phyloP scores from a whole-genome alignment of 768 basidiomycete genomes.

The Rossbeevera mucosa region DNA sequence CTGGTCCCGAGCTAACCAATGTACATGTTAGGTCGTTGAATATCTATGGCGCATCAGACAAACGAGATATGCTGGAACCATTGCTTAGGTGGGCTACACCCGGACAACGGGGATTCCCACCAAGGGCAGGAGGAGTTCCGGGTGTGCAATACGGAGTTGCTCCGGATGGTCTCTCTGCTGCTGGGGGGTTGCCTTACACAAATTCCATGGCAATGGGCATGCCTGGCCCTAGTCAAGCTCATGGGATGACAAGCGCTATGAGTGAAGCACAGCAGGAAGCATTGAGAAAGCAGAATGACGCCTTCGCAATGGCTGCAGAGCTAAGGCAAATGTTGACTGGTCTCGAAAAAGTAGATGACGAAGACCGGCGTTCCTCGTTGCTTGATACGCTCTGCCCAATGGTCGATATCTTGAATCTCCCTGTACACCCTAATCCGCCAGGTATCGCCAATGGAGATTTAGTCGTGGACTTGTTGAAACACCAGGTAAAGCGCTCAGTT shows the following conservation, averaged over 20 bases:
- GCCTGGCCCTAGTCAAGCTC: slow-evolving; percentile 17
- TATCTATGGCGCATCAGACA: slow-evolving; percentile 66
- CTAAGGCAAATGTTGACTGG: slow-evolving; percentile 58
- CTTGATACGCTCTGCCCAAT: slow-evolving; percentile 64
- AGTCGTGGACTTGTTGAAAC: slow-evolving; percentile 69
- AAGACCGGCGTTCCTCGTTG: slow-evolving; percentile 63
- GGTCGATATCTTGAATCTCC: slow-evolving; percentile 69
- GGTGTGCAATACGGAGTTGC: slow-evolving; percentile 20
- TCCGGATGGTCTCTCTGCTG: slow-evolving; percentile 6
- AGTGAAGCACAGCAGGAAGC: slow-evolving; percentile 35
- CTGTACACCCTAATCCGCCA: slow-evolving; percentile 68
- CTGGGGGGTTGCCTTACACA: slow-evolving; percentile 14
- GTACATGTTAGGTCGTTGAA: slow-evolving; percentile 49
- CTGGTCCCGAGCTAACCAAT: background rate
- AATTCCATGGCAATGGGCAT: slow-evolving; percentile 18
- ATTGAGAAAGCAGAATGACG: slow-evolving; percentile 35
- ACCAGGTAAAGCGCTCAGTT: slow-evolving; percentile 52
- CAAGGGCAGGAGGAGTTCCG: slow-evolving; percentile 11
- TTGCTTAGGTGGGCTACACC: slow-evolving; percentile 73
- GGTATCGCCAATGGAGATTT: slow-evolving; percentile 62
- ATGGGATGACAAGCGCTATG: slow-evolving; percentile 9
- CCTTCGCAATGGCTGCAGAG: slow-evolving; percentile 58
- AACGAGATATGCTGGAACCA: slow-evolving; percentile 57
- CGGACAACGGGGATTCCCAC: slow-evolving; percentile 52
- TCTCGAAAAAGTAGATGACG: slow-evolving; percentile 76